These are phyloP conservation scores for Coprinopsis cinerea DNA, from an alignment of 768 basidiomycete genomes.

Conservation along the genomic window DNA sequence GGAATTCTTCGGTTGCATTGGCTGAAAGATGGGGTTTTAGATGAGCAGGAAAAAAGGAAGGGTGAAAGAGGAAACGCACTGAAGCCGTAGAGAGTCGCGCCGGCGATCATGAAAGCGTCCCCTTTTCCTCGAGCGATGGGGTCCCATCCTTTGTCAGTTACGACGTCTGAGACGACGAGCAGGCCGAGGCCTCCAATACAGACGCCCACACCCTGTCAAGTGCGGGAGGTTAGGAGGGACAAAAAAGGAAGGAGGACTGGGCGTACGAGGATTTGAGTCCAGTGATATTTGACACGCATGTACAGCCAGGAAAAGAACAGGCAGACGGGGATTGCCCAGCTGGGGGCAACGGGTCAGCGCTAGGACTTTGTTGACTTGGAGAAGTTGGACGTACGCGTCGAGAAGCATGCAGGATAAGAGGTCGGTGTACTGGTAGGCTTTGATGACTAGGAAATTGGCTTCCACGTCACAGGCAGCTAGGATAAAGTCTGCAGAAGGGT, in stretches of 20 bases:
- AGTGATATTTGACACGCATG: slow-evolving; percentile 74
- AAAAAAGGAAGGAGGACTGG: neutral
- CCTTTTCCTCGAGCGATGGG: slow-evolving; percentile 67
- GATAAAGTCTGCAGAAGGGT: slow-evolving; percentile 52
- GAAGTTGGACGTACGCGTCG: slow-evolving; percentile 54
- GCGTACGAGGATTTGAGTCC: slow-evolving; percentile 74
- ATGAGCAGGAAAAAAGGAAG: neutral
- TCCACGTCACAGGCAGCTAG: slow-evolving; percentile 81
- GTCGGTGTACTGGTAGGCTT: slow-evolving; percentile 84
- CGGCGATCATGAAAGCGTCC: slow-evolving; percentile 82
- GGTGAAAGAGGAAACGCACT: slow-evolving; percentile 48
- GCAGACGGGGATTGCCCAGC: slow-evolving; percentile 88
- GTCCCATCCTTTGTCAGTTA: slow-evolving; percentile 71
- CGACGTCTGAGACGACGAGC: slow-evolving; percentile 71
- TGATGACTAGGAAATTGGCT: slow-evolving; percentile 82
- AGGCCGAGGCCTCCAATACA: slow-evolving; percentile 73
- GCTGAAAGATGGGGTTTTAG: slow-evolving; percentile 33
- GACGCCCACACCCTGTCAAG: slow-evolving; percentile 59
- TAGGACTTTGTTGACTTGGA: slow-evolving; percentile 5
- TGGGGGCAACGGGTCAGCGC: slow-evolving; percentile 17
- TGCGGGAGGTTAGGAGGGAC: neutral
- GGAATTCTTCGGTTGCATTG: slow-evolving; percentile 85
- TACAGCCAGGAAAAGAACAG: slow-evolving; percentile 80
- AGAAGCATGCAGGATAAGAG: slow-evolving; percentile 89
- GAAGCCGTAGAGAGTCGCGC: slow-evolving; percentile 81